phyloP scores from a whole-genome alignment of 108 stramenopile species.

The Cyclotella choctawhatcheeana region DNA sequence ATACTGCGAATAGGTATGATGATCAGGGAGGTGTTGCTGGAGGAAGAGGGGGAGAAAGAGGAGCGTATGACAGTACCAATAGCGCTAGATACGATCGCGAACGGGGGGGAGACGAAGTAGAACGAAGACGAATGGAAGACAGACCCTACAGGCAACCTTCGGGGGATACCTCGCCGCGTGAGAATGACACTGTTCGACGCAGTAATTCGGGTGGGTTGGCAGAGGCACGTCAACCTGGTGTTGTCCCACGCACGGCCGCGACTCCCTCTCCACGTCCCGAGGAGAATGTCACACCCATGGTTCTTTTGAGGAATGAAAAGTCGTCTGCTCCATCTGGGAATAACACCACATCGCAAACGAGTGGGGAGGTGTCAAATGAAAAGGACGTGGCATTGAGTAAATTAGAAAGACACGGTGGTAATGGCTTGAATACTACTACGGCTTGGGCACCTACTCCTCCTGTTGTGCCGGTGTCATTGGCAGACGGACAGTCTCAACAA shows the following conservation, averaged over 20 bases:
- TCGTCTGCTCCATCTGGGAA: not conserved
- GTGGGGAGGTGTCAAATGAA: conserved; percentile 15
- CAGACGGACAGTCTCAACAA: not conserved
- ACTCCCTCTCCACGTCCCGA: not conserved
- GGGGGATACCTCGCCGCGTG: not conserved
- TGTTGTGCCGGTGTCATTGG: conserved; percentile 14
- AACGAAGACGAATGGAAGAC: not conserved
- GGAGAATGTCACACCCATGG: conserved; percentile 25
- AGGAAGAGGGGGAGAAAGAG: not conserved
- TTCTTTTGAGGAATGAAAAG: conserved; percentile 22
- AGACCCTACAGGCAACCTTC: not conserved
- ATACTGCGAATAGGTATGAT: not conserved
- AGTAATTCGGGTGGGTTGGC: conserved; percentile 7
- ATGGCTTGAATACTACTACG: not conserved
- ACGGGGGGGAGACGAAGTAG: not conserved
- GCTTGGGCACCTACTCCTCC: conserved; percentile 34
- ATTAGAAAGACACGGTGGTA: conserved; percentile 3
- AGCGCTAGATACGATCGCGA: not conserved
- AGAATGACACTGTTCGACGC: not conserved
- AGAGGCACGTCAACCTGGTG: conserved; percentile 10
- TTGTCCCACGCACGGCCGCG: not conserved
- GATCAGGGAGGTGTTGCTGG: not conserved
- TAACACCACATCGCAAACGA: conserved; percentile 1
- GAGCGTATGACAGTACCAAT: not conserved
- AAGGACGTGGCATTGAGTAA: conserved; percentile 9